Evolutionary conservation across 1,139 yeast species (phyloP), one percentile per base, ranked within the genome.

Genomic region (Saccharomyces hybrid): DNA sequence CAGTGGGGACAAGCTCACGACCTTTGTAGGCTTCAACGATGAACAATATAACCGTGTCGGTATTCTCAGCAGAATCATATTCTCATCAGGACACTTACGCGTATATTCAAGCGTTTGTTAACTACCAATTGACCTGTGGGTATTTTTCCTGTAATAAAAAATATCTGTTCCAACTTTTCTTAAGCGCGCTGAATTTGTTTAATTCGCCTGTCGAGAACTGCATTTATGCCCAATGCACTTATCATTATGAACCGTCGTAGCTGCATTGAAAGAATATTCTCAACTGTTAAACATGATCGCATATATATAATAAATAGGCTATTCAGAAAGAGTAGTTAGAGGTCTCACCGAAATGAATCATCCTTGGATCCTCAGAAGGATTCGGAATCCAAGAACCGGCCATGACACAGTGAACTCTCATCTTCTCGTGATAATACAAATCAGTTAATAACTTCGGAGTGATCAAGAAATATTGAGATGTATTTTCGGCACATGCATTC

Each of bases 381-480:
- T 70, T 64, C 16, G 77, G 77, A 32, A 71, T 65, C 73, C 74
- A 72, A 42, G 76, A 71, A 5, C 84, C 83, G 4, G 96, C 90
- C 74, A 84, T 85, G 53, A 93, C 90, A 73, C 96, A 88, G 69
- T 88, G 95, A 6, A 93, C 82, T 59, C 84, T 81, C 96, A 93
- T 89, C 56, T 82, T 82, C 20, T 82, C 82, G 61, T 88, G 89
- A 67, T 90, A 91, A 60, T 82, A 81, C 53, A 93, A 74, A 46
- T 86, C 85, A 0, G 95, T 84, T 57, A 95, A 75, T 56, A 93
- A 74, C 68, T 93, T 93, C 1, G 99, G 99, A 0, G 99, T 93
- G 46, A 93, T 89, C 67, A 93, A 76, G 65, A 93, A 90, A 69
- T 91, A 93, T 66, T 91, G 97, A 11, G 82, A 78, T 0, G 80